Base-by-base conservation (phyloP, 306 rosid genomes). In the Dryas alaskensis region DNA sequence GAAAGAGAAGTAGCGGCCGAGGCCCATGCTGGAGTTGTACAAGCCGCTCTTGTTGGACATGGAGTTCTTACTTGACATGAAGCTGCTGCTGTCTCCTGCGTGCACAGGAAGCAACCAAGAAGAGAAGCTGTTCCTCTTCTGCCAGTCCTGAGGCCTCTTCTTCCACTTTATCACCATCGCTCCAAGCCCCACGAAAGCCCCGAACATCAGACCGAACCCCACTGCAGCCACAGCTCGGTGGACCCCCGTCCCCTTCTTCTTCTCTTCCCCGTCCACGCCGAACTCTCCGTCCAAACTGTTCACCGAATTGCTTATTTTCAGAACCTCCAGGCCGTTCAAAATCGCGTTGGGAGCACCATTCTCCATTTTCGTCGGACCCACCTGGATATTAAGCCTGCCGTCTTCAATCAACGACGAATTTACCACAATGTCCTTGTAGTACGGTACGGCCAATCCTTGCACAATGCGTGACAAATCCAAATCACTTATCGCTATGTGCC, bases 101-200 rank as follows among this genome's bases (percentile, higher is more conserved):
- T 85, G 84, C 12, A 81, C 84, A 2, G 86, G 88, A 31, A 85
- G 88, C 74, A 85, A 59, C 88, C 88, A 85, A 0, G 88, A 85
- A 31, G 88, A 81, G 82, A 85, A 85, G 62, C 88, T 85, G 46
- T 85, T 85, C 69, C 88, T 78, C 79, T 81, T 85, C 54, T 81
- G 86, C 88, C 88, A 81, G 70, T 85, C 88, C 70, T 81, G 83
- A 39, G 88, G 88, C 61, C 88, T 67, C 67, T 81, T 85, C 52
- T 82, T 79, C 88, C 88, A 85, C 74, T 85, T 85, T 49, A 79
- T 68, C 71, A 85, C 84, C 88, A 81, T 85, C 3, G 88, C 88
- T n/a, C 88, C 88, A 0, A 85, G 84, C 57, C 88, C 88, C 0
- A 85, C 80, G 9, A 85, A 85, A 5, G 88, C 88, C 16, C 86